Base-by-base conservation (phyloP, 2,329 filamentous ascomycete genomes). In the Penicillium sp. region DNA sequence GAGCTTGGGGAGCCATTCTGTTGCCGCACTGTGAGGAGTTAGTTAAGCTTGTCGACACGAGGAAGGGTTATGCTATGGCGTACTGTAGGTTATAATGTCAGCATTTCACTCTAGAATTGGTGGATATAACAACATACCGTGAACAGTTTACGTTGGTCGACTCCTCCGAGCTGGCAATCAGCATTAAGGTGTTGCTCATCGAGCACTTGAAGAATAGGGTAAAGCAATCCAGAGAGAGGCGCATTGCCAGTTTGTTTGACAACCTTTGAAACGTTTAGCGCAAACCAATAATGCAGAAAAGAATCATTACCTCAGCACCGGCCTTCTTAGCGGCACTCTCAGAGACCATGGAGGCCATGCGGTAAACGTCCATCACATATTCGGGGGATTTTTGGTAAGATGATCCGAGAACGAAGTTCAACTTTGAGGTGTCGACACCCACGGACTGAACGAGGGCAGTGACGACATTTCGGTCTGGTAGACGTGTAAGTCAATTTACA, bases 361-460 rank as follows among this genome's bases (percentile, higher is more conserved):
- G 86, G 77, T 92, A 93, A 32, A 96, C 76, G 70, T 97, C 93
- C 89, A 96, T 94, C 56, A 87, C 84, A 77, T 97, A 97, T 40
- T 86, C 57, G 74, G 84, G 48, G 18, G 34, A 62, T 42, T 59
- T 62, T 71, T 97, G 92, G 83, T 95, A 96, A 46, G 83, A 87
- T 66, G 87, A 92, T 11, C 93, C 94, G 1, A 90, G 81, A 21
- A 97, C 87, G 67, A 97, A 96, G 60, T 87, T 83, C 42, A 97
- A 82, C 69, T 88, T 87, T 59, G 89, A 85, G 52, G 89, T 88
- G 38, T 88, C 83, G 10, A 97, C 91, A 44, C 88, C 87, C 34
- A 95, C 88, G 1, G 92, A 83, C 67, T 88, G 80, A 40, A 96
- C 83, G 47, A 93, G 81, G 3, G 87, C 81, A 40, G 84, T 89